Evolutionary conservation across 768 basidiomycete genomes (phyloP), one percentile per base, ranked within the genome.

Genomic region (Kwoniella sp.): DNA sequence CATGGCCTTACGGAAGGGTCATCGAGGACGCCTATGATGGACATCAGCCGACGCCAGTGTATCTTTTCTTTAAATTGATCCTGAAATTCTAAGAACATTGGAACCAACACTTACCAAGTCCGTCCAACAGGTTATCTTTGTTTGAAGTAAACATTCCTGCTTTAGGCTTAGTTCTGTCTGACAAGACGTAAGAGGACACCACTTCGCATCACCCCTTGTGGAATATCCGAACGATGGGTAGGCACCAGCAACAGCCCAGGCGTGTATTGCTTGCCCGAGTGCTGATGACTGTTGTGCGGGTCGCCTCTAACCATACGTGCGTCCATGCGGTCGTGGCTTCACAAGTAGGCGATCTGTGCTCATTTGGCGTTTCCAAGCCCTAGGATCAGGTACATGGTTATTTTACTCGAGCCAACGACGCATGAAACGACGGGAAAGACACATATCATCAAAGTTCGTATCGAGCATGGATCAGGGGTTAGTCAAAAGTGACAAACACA

Each of bases 41-140:
- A 19, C 10, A 10, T 44, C 8, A 44, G 10, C 40, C 40, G 40
- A 44, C 40, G 40, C 40, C 40, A 10, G 17, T 15, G 40, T 19
- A 44, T 44, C 40, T 9, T 44, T 15, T 44, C 40, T 19, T 19
- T 3, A 44, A 4, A 44, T 13, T 6, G 13, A 3, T 19, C 40
- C 21, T 55, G 37, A 55, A 36, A 21, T 40, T 55, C 29, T 29
- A 36, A 27, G 15, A 33, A 33, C 25, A 17, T 24, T 40, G 55
- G 36, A 55, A 55, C n/a, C 33, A 55, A 55, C 40, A 55, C 29
- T 30, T 40, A 55, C 55, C 55, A 24, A 55, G 40, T 55, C 55
- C 55, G 55, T 55, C 55, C 36, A 55, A 37, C 40, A 40, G 21
- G 22, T 12, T 13, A 55, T 40, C 8, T 9, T 37, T 55, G 8